Base-by-base conservation (phyloP, 2,329 filamentous ascomycete species). In the Pyrenochaeta sp. region DNA sequence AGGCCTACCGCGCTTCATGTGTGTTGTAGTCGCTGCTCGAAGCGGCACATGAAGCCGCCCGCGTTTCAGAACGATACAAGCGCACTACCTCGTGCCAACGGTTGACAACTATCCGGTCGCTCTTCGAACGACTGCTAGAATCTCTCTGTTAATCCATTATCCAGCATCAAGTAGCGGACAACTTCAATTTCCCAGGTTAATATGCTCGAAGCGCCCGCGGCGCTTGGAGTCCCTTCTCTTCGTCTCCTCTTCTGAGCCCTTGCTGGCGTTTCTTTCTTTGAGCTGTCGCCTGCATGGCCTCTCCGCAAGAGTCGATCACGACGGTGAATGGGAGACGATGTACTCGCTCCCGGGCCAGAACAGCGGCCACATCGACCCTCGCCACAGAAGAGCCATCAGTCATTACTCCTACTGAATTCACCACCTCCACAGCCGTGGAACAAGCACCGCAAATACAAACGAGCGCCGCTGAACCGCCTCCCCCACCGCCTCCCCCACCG, bases 271-370 rank as follows among this genome's bases (percentile, higher is more conserved):
- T 68, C 63, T 64, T 68, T 73, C 64, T 65, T 72, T 74, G 72
- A 72, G 59, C 69, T 60, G 62, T 66, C 58, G 71, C 64, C 71
- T 71, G 71, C 66, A 78, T 78, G 76, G 74, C 76, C 60, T 69
- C 74, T 65, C 76, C 75, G 39, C 67, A 68, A 69, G 71, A 73
- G 44, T 71, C 69, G 46, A 74, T 72, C 50, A 77, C 74, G 54
- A 77, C 74, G 55, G 75, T 78, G 62, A 75, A 57, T 61, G 76
- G 76, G 63, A 70, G 71, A 66, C 71, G 72, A 68, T 78, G 76
- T 67, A 78, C 75, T 62, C 74, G 76, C 59, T 74, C 75, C 54
- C 73, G 72, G 46, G 73, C 69, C 59, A 70, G 73, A 44, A 73
- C 71, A 37, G 65, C 70, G 54, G 64, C 63, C 58, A 69, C 68